Evolutionary conservation across 352 stramenopile genomes (phyloP), one percentile per base, ranked within the genome.

Genomic region (Phytophthora ramorum): DNA sequence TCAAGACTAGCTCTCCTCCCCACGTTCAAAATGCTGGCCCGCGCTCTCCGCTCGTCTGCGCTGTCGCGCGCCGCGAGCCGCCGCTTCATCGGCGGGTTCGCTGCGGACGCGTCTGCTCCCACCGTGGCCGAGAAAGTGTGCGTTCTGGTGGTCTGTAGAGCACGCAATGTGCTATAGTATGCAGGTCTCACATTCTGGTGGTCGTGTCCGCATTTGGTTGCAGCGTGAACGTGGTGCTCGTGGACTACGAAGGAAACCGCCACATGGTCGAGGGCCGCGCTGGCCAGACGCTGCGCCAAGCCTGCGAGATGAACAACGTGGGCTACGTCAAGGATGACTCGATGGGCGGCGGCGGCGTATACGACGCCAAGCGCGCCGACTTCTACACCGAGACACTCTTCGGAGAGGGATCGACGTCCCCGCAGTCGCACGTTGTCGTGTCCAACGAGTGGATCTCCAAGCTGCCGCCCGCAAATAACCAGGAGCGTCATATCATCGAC

Each of bases 341-440:
- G 45, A 82, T 86, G 58, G 87, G 87, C 66, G 89, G 87, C 58
- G 89, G 89, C 45, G 89, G 86, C 64, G 20, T 59, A 41, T 81
- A 87, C 77, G 80, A 85, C 71, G 84, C 81, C 50, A 62, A 74
- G 49, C 89, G 87, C 55, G 49, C 75, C 48, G 81, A 92, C 58
- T 95, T 86, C 61, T 96, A 95, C 80, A 95, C 87, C 9, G 89
- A 96, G 76, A 91, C 72, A 60, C 87, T 96, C 63, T 96, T 96
- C 51, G 89, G 89, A 51, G 89, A 96, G 74, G 89, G 89, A 54
- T 75, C 85, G 12, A 74, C 78, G 55, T 96, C 87, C 38, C 81
- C 87, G 20, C 87, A 92, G 71, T 96, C 89, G 60, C 89, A 96
- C 71, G 86, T 96, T 7, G 82, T 96, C 45, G 74, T 96, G 51